Evolutionary conservation across 768 basidiomycete species (phyloP).

Genomic region (Suillus clintonianus): DNA sequence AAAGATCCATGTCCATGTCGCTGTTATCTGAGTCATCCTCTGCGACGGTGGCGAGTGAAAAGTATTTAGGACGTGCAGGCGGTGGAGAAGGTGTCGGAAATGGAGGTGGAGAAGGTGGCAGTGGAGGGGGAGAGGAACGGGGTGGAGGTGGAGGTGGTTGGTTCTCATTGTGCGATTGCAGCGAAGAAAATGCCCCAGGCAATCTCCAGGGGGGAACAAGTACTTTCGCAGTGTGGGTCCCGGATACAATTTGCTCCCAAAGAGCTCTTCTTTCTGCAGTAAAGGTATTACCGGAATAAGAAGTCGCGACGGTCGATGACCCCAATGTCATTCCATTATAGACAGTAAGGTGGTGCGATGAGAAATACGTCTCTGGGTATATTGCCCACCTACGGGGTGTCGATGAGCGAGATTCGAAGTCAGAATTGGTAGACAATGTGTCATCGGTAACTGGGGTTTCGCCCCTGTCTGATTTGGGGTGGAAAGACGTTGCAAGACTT

Average conservation of each 20-base stretch:
- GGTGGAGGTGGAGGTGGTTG: slow-evolving; percentile 38
- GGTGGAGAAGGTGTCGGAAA: slow-evolving; percentile 11
- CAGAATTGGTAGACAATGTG: slow-evolving; percentile 4
- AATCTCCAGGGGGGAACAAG: slow-evolving; percentile 25
- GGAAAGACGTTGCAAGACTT: background rate
- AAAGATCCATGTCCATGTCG: slow-evolving; percentile 29
- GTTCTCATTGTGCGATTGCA: slow-evolving; percentile 6
- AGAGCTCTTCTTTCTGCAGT: slow-evolving; percentile 38
- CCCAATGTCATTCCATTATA: slow-evolving; percentile 47
- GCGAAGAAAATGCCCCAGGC: slow-evolving; percentile 20
- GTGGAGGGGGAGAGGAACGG: slow-evolving; percentile 35
- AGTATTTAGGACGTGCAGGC: background rate
- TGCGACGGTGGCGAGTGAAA: background rate
- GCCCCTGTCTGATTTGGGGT: background rate
- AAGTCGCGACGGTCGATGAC: slow-evolving; percentile 23
- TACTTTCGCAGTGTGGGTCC: slow-evolving; percentile 2
- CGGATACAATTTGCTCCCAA: slow-evolving; percentile 41
- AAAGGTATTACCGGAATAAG: slow-evolving; percentile 33
- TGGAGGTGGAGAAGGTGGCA: slow-evolving; percentile 28
- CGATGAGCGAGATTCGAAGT: background rate
- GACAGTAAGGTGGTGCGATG: slow-evolving; percentile 52
- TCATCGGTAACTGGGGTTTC: background rate
- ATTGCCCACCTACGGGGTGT: slow-evolving; percentile 53
- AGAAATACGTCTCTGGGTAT: slow-evolving; percentile 63
- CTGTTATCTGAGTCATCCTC: background rate